Base-by-base conservation (phyloP, 106 monocot genomes). In the Acorus gramineus region DNA sequence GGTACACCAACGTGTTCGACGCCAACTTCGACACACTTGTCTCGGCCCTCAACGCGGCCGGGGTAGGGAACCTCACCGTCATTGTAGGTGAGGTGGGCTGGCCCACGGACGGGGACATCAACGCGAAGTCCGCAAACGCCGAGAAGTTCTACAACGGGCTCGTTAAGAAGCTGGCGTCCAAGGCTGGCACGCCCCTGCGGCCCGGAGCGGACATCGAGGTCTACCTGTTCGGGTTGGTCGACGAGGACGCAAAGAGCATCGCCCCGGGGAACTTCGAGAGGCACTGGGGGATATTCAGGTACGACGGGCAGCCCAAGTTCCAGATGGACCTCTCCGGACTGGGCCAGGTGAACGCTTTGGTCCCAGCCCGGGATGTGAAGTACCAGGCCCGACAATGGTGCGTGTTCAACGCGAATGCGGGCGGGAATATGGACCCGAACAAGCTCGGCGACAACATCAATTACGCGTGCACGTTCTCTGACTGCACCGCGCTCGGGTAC, bases 201-300 rank as follows among this genome's bases (percentile, higher is more conserved):
- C 77, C 79, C 2, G 74, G 74, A 14, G 44, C 46, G 2, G 66
- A 79, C 63, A 64, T 86, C 3, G 82, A 86, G 43, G 70, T 80
- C 5, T 86, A 80, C 52, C 51, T 86, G 14, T 86, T 86, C 28
- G 57, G 86, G 7, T 63, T 86, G 4, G 64, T 86, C 8, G 86
- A 86, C 10, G 86, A 86, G 68, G 86, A 86, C n/a, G 76, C 79
- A 10, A 86, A 86, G 69, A 86, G 86, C 48, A 74, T 82, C 4
- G 71, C 69, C 14, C 82, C 86, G 2, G 79, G 86, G n/a, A 57
- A 60, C 62, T 86, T 86, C n/a, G 82, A 86, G 71, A 61, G 86
- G 0, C 86, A 86, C 14, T 86, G 86, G 82, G 86, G 86, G 10
- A 79, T 82, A 7, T 77, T 86, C 46, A 44, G 8, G 13, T 86